Conservation (phyloP, 2,329 filamentous ascomycete genomes). For the Colletotrichum falcatum region DNA sequence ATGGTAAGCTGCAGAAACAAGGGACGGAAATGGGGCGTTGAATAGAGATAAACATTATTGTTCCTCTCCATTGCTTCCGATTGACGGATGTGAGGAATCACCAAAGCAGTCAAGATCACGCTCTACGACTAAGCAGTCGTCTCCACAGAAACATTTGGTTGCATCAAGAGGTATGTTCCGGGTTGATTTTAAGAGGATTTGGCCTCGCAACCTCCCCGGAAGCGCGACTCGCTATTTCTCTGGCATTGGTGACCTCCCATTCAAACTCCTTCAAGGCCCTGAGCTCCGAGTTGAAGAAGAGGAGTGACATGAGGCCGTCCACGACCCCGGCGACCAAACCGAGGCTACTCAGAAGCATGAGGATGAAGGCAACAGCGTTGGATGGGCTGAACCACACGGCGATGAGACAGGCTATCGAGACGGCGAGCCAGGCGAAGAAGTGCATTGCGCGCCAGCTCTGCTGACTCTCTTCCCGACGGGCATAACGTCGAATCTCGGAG, state of each 20-base stretch:
- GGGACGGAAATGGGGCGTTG: neutral
- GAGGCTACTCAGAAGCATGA: constrained; percentile 84
- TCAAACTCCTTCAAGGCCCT: constrained; percentile 89
- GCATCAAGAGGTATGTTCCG: neutral
- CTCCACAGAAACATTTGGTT: neutral
- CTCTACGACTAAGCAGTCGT: neutral
- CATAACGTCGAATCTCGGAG: constrained; percentile 75
- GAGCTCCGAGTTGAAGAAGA: constrained; percentile 89
- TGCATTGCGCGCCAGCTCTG: constrained; percentile 78
- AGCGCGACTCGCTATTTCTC: constrained; percentile 44
- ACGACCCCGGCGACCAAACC: constrained; percentile 80
- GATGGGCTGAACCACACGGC: constrained; percentile 87
- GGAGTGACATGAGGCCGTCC: constrained; percentile 85
- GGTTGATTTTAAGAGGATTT: neutral
- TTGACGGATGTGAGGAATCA: neutral
- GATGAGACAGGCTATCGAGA: constrained; percentile 80
- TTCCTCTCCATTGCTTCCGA: neutral
- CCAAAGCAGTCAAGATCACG: neutral
- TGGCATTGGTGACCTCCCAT: constrained; percentile 87
- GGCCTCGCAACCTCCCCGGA: neutral
- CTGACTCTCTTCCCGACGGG: constrained; percentile 77
- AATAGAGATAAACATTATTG: constrained; percentile 38
- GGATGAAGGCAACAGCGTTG: constrained; percentile 82
- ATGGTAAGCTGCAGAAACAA: neutral
- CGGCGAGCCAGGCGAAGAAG: constrained; percentile 74